A percentile compares a stretch with the other conserved stretches of the same genome.
phyloP scores from a whole-genome alignment of 1,284 basidiomycete species.

The Gymnopus androsaceus region DNA sequence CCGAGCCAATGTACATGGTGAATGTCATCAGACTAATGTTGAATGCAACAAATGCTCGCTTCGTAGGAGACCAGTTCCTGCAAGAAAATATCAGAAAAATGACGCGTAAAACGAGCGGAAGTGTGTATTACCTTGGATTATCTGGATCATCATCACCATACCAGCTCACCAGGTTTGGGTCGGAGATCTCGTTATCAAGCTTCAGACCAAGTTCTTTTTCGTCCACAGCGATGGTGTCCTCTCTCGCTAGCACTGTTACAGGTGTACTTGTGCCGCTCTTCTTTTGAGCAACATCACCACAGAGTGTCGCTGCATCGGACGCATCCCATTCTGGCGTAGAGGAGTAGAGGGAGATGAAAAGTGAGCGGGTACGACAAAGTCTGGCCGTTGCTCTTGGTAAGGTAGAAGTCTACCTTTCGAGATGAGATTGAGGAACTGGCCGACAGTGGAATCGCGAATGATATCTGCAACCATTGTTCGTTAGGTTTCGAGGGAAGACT shows the following conservation, averaged over 20 bases:
- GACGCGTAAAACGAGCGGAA: not conserved
- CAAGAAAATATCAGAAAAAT: not conserved
- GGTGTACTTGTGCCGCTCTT: not conserved
- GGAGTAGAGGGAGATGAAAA: not conserved
- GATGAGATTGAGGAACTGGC: not conserved
- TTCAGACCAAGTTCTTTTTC: not conserved
- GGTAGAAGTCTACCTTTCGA: conserved; percentile 1
- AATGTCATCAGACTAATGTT: conserved; percentile 61
- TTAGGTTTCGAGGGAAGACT: not conserved
- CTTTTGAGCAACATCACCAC: not conserved
- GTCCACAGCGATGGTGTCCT: not conserved
- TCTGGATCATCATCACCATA: conserved; percentile 34
- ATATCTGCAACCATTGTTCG: conserved; percentile 1
- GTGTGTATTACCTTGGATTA: conserved; percentile 28
- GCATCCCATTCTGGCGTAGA: too few species aligned
- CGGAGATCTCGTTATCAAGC: not conserved
- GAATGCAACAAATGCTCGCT: conserved; percentile 44
- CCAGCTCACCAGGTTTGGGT: conserved; percentile 21
- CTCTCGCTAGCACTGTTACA: not conserved
- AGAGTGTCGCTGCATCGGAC: not conserved
- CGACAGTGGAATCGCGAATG: conserved; percentile 6
- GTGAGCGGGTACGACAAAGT: not conserved
- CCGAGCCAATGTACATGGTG: conserved; percentile 47
- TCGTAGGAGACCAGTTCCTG: conserved; percentile 33
- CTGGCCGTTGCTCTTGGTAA: not conserved